A percentile compares a stretch with the other conserved stretches of the same genome.
phyloP scores from a whole-genome alignment of 352 stramenopile species.

The Phytophthora pluvialis region DNA sequence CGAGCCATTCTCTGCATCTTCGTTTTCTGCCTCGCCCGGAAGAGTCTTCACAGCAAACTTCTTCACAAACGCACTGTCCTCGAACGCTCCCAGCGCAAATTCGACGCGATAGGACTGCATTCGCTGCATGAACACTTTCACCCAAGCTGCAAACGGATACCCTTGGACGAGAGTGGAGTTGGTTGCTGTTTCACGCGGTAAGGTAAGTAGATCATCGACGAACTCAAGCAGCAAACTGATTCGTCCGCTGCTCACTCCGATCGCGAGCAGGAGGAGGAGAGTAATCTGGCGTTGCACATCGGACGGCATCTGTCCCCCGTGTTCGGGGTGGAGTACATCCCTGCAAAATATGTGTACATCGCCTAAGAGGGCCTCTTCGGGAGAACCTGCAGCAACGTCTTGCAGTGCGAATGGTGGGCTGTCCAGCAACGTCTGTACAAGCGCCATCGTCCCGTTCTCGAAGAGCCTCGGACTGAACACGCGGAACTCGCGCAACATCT shows the following conservation, averaged over 20 bases:
- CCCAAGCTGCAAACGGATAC: slow-evolving; percentile 46
- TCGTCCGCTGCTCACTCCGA: slow-evolving; percentile 66
- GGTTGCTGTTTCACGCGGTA: slow-evolving; percentile 9
- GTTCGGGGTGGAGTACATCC: slow-evolving; percentile 35
- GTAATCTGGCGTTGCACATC: slow-evolving; percentile 40
- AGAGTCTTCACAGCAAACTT: slow-evolving; percentile 57
- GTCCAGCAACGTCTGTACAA: slow-evolving; percentile 65
- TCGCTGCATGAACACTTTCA: slow-evolving; percentile 44
- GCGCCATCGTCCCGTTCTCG: slow-evolving; percentile 51
- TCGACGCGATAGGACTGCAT: slow-evolving; percentile 66
- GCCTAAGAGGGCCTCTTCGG: slow-evolving; percentile 47
- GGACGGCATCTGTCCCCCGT: slow-evolving; percentile 4
- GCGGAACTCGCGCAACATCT: slow-evolving; percentile 71
- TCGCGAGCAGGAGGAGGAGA: slow-evolving; percentile 55
- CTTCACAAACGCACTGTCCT: slow-evolving; percentile 48
- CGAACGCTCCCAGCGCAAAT: slow-evolving; percentile 58
- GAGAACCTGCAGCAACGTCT: slow-evolving; percentile 17
- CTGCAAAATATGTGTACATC: slow-evolving; percentile 62
- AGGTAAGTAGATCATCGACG: slow-evolving; percentile 34
- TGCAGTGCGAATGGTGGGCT: slow-evolving; percentile 62
- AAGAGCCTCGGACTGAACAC: slow-evolving; percentile 50
- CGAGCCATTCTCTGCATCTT: slow-evolving; percentile 6
- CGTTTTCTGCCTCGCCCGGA: slow-evolving; percentile 20
- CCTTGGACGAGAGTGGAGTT: slow-evolving; percentile 18
- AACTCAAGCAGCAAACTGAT: slow-evolving; percentile 64